Evolutionary conservation across 2,329 filamentous ascomycete genomes (phyloP).

Genomic region (Fusarium sp.): DNA sequence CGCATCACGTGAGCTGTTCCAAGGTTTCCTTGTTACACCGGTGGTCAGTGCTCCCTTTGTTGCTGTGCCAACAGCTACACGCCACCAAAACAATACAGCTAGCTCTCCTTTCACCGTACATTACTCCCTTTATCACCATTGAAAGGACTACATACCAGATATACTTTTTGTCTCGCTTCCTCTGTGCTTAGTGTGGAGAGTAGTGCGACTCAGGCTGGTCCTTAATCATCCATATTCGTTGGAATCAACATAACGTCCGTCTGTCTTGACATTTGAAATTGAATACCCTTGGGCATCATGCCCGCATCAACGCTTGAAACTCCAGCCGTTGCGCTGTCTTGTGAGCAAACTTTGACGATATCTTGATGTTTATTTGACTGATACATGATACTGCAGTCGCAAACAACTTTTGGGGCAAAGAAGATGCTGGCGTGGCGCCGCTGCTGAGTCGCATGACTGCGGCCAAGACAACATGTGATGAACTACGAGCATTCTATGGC

Average conservation of each 20-base stretch:
- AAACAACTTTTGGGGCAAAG: conserved; percentile 99
- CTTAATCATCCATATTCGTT: conserved; percentile 18
- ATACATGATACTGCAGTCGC: conserved; percentile 69
- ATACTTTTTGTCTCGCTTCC: conserved; percentile 18
- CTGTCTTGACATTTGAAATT: conserved; percentile 5
- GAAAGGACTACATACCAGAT: conserved; percentile 13
- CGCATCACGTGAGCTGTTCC: conserved; percentile 40
- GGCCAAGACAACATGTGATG: conserved; percentile 94
- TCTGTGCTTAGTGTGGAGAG: conserved; percentile 29
- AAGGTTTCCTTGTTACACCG: neutral
- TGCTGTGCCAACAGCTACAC: conserved; percentile 29
- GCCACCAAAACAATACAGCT: conserved; percentile 38
- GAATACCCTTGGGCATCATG: conserved; percentile 56
- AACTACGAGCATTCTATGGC: conserved; percentile 89
- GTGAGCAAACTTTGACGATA: conserved; percentile 53
- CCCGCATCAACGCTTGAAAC: conserved; percentile 68
- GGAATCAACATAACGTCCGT: neutral
- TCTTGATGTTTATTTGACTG: conserved; percentile 10
- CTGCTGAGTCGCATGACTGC: conserved; percentile 94
- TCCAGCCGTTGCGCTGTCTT: conserved; percentile 74
- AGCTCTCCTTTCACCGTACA: conserved; percentile 4
- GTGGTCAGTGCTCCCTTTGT: conserved; percentile 14
- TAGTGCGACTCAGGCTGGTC: conserved; percentile 36
- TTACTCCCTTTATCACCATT: conserved; percentile 29
- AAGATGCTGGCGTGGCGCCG: conserved; percentile 93